A percentile compares a stretch with the other conserved stretches of the same genome.
Evolutionary conservation across 768 basidiomycete species (phyloP).

Genomic region (Termitomyces sp.): DNA sequence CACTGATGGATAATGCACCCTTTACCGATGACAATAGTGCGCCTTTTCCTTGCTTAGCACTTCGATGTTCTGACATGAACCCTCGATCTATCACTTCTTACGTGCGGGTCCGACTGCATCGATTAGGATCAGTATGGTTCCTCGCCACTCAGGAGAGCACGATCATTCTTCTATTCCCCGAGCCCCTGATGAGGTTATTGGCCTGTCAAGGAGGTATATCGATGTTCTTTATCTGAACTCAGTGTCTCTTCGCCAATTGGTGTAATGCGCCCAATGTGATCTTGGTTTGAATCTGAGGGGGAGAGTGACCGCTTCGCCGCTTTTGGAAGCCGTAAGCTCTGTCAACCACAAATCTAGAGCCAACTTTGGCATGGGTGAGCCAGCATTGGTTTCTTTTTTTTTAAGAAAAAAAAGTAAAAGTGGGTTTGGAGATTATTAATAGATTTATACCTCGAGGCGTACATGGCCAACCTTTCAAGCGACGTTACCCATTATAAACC

Average conservation of each 20-base stretch:
- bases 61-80: constrained; percentile 48
- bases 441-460: not conserved
- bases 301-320: constrained; percentile 40
- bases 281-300: constrained; percentile 25
- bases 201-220: constrained; percentile 14
- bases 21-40: constrained; percentile 49
- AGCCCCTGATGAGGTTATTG: constrained; percentile 35
- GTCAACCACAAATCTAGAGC: constrained; percentile 31
- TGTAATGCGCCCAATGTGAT: constrained; percentile 12
- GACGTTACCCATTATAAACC: too few species aligned
- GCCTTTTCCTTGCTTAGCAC: not conserved
- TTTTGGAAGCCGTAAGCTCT: constrained; percentile 32
- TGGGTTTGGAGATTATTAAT: too few species aligned
- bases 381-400: constrained; percentile 29
- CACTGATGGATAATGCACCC: constrained; percentile 25
- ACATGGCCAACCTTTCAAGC: too few species aligned
- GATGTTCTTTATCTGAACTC: not conserved
- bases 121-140: constrained; percentile 28
- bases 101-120: constrained; percentile 53
- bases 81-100: constrained; percentile 53
- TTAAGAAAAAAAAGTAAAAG: constrained; percentile 15
- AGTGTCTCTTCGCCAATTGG: constrained; percentile 13
- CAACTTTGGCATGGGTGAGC: constrained; percentile 39
- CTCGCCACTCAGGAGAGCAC: constrained; percentile 5
- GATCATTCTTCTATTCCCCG: constrained; percentile 43